Evolutionary conservation across 1,139 yeast species (phyloP).

Genomic region (Pichia sp.): DNA sequence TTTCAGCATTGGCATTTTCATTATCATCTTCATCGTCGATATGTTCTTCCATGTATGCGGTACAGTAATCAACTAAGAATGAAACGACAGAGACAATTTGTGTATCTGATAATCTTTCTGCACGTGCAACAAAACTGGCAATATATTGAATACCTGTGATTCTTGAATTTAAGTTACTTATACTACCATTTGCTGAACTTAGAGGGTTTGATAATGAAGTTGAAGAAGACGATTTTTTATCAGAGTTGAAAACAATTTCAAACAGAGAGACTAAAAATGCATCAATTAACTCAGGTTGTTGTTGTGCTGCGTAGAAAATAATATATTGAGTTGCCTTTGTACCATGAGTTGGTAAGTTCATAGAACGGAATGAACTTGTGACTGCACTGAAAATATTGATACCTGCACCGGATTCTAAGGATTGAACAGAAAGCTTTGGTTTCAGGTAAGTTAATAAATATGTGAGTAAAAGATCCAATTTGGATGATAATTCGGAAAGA

Average conservation of each 20-base stretch:
- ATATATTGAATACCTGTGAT: slow-evolving; percentile 90
- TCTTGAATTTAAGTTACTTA: slow-evolving; percentile 49
- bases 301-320: slow-evolving; percentile 78
- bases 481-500: slow-evolving; percentile 56
- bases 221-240: slow-evolving; percentile 6
- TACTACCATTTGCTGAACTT: slow-evolving; percentile 3
- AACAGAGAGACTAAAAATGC: slow-evolving; percentile 79
- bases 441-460: slow-evolving; percentile 53
- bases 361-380: slow-evolving; percentile 74
- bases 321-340: slow-evolving; percentile 88
- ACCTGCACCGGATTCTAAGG: slow-evolving; percentile 60
- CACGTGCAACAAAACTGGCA: slow-evolving; percentile 89
- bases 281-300: slow-evolving; percentile 79
- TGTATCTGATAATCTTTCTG: slow-evolving; percentile 63
- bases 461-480: slow-evolving; percentile 67
- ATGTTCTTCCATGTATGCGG: slow-evolving; percentile 77
- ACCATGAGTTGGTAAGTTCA: slow-evolving; percentile 87
- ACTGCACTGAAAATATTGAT: slow-evolving; percentile 75
- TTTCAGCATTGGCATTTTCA: slow-evolving; percentile 64
- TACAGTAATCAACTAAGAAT: slow-evolving; percentile 80
- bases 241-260: slow-evolving; percentile 66
- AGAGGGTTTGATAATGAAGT: not conserved
- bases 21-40: slow-evolving; percentile 63
- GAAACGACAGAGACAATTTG: slow-evolving; percentile 80
- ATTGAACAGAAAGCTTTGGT: slow-evolving; percentile 48